Evolutionary conservation across 2,329 filamentous ascomycete species (phyloP), one percentile per base, ranked within the genome.

Genomic region (Balansia obtecta): DNA sequence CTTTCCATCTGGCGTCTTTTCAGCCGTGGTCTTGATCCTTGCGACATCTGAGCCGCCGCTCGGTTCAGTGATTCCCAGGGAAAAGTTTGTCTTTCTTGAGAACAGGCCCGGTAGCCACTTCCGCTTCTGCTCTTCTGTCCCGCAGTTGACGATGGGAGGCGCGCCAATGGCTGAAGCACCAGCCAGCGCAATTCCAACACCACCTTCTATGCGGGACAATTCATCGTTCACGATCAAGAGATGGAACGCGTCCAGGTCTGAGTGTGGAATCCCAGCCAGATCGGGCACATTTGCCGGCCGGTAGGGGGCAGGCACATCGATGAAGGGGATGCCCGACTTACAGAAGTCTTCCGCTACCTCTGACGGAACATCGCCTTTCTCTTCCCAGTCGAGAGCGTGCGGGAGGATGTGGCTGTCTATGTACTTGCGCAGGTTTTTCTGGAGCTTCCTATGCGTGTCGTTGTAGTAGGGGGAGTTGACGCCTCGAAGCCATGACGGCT

Each of bases 1-100:
- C 34, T 70, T 66, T 0, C 73, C 75, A 38, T 75, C 68, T 1
- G 54, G 12, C 0, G 62, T 55, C 27, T 67, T 68, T 38, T 64
- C 60, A 0, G 82, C 82, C 0, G 76, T 83, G 3, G 82, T 83
- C 48, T 71, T 70, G 43, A 86, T 74, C 54, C 75, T 77, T 1
- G 79, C 80, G 3, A 86, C 80, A 58, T 86, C 82, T 1, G 79
- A 83, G 0, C 79, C 77, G 50, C 75, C 78, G 64, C 57, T 50
- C 0, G 82, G 80, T 61, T 85, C 82, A 2, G 82, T 85, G 52
- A 84, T 79, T 2, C 79, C 80, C 11, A 85, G 64, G 58, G 78
- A 83, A 58, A 84, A 83, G 49, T 74, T 73, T 6, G 79, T 76
- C 50, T 77, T 71, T 54, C 80, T 78, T 8, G 64, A 71, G 42